Percentiles rank a stretch among this genome's conserved stretches.
phyloP scores from a whole-genome alignment of 2,329 filamentous ascomycete species.

The Paraphoma chrysanthemicola region DNA sequence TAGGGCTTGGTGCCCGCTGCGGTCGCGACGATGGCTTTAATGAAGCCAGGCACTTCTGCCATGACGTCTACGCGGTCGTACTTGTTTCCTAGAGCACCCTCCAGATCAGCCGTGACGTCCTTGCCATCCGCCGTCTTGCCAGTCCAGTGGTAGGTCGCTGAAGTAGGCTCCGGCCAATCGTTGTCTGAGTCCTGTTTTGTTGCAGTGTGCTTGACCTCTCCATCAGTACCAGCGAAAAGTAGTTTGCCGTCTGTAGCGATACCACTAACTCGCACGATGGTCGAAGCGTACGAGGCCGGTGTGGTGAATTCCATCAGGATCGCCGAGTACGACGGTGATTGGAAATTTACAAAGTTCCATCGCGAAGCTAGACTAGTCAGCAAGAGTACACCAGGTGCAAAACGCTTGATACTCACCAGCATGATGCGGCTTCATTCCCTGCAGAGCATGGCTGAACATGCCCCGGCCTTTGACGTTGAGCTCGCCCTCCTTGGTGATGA shows the following conservation, averaged over 20 bases:
- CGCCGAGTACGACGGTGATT: conserved; percentile 84
- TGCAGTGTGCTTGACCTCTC: conserved; percentile 72
- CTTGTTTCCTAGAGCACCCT: conserved; percentile 71
- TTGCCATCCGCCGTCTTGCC: conserved; percentile 81
- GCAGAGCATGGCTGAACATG: conserved; percentile 83
- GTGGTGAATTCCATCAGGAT: conserved; percentile 97
- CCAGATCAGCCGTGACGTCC: conserved; percentile 71
- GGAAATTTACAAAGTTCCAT: conserved; percentile 95
- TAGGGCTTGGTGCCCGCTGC: conserved; percentile 94
- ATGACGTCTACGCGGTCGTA: conserved; percentile 92
- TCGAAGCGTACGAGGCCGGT: conserved; percentile 88
- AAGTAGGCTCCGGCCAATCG: conserved; percentile 86
- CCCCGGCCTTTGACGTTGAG: conserved; percentile 83
- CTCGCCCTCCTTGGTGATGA: conserved; percentile 81
- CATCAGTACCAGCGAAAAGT: conserved; percentile 72
- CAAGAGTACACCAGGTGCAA: neutral
- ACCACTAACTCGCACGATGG: conserved; percentile 81
- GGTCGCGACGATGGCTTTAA: conserved; percentile 90
- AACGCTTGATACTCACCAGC: conserved; percentile 63
- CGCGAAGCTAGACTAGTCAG: conserved; percentile 64
- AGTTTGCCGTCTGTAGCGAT: conserved; percentile 84
- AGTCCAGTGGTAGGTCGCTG: conserved; percentile 77
- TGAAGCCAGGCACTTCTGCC: conserved; percentile 92
- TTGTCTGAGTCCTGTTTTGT: conserved; percentile 76
- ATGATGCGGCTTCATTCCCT: conserved; percentile 99